A percentile compares a stretch with the other conserved stretches of the same genome.
phyloP scores from a whole-genome alignment of 1,139 yeast genomes.

The Blastobotrys niveus region DNA sequence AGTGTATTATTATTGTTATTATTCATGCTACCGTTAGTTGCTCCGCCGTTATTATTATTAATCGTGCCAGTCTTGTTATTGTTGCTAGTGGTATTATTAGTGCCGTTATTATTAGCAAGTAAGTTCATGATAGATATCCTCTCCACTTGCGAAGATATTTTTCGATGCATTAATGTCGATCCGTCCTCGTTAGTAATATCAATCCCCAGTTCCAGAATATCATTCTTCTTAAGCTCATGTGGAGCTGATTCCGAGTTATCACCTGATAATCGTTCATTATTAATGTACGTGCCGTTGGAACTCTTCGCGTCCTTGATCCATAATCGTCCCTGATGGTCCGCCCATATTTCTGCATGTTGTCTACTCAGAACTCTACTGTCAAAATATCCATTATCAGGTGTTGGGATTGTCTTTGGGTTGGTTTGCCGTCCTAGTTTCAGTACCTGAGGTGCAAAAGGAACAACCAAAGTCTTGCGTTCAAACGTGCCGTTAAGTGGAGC shows the following conservation, averaged over 20 bases:
- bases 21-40: constrained; percentile 1
- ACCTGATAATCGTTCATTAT: constrained; percentile 60
- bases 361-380: constrained; percentile 90
- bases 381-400: constrained; percentile 82
- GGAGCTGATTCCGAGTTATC: constrained; percentile 51
- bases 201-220: constrained; percentile 80
- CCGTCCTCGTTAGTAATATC: constrained; percentile 69
- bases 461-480: constrained; percentile 67
- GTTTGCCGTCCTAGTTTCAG: constrained; percentile 83
- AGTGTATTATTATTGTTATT: background rate
- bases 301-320: constrained; percentile 82
- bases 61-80: background rate
- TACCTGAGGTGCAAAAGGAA: constrained; percentile 79
- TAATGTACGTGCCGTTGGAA: constrained; percentile 91
- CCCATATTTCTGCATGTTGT: constrained; percentile 87
- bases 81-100: background rate
- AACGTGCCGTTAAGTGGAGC: constrained; percentile 77
- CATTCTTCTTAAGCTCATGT: constrained; percentile 61
- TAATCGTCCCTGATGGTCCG: constrained; percentile 61
- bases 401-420: constrained; percentile 66
- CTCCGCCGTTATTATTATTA: background rate
- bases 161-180: constrained; percentile 60
- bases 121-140: constrained; percentile 58
- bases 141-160: constrained; percentile 75
- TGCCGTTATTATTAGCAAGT: constrained; percentile 15